A percentile compares a stretch with the other conserved stretches of the same genome.
These are phyloP conservation scores for Erysimum cheiri DNA, from an alignment of 441 rosid genomes.

Conservation along the genomic window DNA sequence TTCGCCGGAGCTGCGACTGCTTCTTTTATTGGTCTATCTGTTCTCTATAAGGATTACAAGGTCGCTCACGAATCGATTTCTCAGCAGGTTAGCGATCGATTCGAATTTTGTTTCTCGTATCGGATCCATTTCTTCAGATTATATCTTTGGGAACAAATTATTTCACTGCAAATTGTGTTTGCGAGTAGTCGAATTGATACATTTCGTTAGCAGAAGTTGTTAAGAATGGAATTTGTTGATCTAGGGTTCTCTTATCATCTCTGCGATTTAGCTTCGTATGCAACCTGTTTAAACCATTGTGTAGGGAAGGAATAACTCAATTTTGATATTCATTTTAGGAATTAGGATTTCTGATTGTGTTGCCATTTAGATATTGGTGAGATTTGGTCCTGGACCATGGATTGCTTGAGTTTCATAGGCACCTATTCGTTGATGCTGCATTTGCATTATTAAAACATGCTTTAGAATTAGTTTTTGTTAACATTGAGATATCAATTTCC, in stretches of 20 bases:
- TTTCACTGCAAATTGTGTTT: background rate
- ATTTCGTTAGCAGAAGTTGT: constrained; percentile 10
- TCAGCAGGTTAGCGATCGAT: constrained; percentile 64
- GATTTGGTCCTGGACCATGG: background rate
- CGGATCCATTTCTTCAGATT: constrained; percentile 16
- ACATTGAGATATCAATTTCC: constrained; percentile 1
- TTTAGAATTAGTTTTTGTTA: background rate
- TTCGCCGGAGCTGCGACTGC: constrained; percentile 90
- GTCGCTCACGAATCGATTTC: constrained; percentile 77
- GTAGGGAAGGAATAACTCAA: background rate
- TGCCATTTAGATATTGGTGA: background rate
- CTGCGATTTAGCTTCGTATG: background rate
- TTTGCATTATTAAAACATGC: background rate
- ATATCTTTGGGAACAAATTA: background rate
- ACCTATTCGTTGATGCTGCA: background rate
- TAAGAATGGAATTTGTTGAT: background rate
- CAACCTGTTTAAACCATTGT: too few relatives aligned
- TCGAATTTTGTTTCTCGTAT: background rate
- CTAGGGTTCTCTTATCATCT: constrained; percentile 31
- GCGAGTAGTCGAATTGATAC: constrained; percentile 1
- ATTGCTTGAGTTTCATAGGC: constrained; percentile 8
- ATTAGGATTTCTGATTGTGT: constrained; percentile 29
- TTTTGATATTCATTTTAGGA: constrained; percentile 11
- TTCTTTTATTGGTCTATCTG: constrained; percentile 69
- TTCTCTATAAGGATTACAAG: constrained; percentile 87